Percentiles rank a stretch among this genome's conserved stretches.
These are phyloP conservation scores for Paraconiothyrium brasiliense DNA, from an alignment of 2,329 filamentous ascomycete genomes.

Conservation along the genomic window DNA sequence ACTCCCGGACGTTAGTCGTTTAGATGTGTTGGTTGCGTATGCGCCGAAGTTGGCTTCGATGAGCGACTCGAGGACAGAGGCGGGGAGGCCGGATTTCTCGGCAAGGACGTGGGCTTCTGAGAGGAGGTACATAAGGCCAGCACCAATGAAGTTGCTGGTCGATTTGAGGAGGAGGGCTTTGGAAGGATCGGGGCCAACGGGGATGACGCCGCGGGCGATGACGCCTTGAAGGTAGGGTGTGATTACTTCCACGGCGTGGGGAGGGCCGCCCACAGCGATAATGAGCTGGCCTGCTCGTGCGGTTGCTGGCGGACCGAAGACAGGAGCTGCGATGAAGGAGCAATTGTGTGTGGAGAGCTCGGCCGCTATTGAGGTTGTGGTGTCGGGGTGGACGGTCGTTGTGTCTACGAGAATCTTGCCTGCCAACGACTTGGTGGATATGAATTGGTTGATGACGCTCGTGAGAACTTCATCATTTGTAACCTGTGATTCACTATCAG, in stretches of 20 bases:
- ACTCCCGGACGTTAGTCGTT: slow-evolving; percentile 37
- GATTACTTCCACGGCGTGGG: slow-evolving; percentile 46
- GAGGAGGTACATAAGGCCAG: slow-evolving; percentile 60
- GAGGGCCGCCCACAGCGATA: slow-evolving; percentile 57
- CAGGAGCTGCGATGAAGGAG: slow-evolving; percentile 56
- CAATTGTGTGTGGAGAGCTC: slow-evolving; percentile 41
- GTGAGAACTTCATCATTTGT: slow-evolving; percentile 56
- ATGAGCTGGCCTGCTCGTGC: slow-evolving; percentile 58
- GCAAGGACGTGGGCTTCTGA: slow-evolving; percentile 62
- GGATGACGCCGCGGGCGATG: slow-evolving; percentile 53
- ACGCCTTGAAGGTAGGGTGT: slow-evolving; percentile 55
- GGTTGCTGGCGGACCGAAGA: slow-evolving; percentile 63
- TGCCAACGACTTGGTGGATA: slow-evolving; percentile 27
- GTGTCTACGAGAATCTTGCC: slow-evolving; percentile 61
- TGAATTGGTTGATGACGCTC: slow-evolving; percentile 39
- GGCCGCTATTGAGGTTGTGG: slow-evolving; percentile 43
- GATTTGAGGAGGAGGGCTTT: slow-evolving; percentile 61
- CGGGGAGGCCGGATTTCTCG: slow-evolving; percentile 56
- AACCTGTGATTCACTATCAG: slow-evolving; percentile 25
- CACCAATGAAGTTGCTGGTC: slow-evolving; percentile 60
- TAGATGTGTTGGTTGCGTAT: slow-evolving; percentile 36
- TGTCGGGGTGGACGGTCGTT: slow-evolving; percentile 61
- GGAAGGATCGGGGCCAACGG: slow-evolving; percentile 54
- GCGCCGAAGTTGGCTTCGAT: slow-evolving; percentile 47
- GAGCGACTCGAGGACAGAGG: slow-evolving; percentile 54